Percentiles rank a stretch among this genome's conserved stretches.
Evolutionary conservation across 345 rosid genomes (phyloP).

Genomic region (Populus tremula): DNA sequence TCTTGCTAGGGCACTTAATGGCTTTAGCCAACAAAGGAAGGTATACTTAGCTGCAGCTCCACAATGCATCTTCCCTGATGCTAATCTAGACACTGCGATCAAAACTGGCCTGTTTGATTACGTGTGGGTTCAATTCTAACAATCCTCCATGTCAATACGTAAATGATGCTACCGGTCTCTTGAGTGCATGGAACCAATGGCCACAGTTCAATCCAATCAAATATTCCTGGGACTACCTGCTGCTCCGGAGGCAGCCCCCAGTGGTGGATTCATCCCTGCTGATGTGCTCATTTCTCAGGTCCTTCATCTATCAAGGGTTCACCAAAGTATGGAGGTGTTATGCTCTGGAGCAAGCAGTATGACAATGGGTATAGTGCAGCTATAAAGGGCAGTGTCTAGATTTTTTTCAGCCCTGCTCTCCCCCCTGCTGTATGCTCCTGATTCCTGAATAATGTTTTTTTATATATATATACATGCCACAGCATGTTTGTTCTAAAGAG

Average conservation of each 20-base stretch:
- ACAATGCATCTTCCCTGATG: slow-evolving; percentile 18
- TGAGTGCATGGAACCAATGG: slow-evolving; percentile 18
- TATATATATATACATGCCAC: too few species aligned
- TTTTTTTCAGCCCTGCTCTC: background rate
- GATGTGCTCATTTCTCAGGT: slow-evolving; percentile 14
- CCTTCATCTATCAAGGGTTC: slow-evolving; percentile 17
- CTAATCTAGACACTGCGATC: slow-evolving; percentile 1
- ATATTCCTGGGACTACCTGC: slow-evolving; percentile 19
- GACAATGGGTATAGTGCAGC: slow-evolving; percentile 16
- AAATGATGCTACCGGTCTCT: background rate
- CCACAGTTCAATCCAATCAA: background rate
- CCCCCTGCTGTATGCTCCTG: too few species aligned
- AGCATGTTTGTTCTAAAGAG: too few species aligned
- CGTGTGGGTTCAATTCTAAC: slow-evolving; percentile 23
- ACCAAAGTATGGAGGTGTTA: slow-evolving; percentile 15
- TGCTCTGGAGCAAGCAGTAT: slow-evolving; percentile 21
- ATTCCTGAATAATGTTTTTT: too few species aligned
- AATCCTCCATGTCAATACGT: slow-evolving; percentile 3
- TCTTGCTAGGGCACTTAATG: slow-evolving; percentile 7
- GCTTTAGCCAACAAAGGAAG: slow-evolving; percentile 5
- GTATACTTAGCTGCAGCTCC: slow-evolving; percentile 17
- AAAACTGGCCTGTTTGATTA: slow-evolving; percentile 14
- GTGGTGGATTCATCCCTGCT: slow-evolving; percentile 11
- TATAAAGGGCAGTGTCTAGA: slow-evolving; percentile 6
- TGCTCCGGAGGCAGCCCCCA: slow-evolving; percentile 9